A percentile compares a stretch with the other conserved stretches of the same genome.
Conservation (phyloP, 1,139 yeast species). For the Nadsonia starkeyi-henricii region DNA sequence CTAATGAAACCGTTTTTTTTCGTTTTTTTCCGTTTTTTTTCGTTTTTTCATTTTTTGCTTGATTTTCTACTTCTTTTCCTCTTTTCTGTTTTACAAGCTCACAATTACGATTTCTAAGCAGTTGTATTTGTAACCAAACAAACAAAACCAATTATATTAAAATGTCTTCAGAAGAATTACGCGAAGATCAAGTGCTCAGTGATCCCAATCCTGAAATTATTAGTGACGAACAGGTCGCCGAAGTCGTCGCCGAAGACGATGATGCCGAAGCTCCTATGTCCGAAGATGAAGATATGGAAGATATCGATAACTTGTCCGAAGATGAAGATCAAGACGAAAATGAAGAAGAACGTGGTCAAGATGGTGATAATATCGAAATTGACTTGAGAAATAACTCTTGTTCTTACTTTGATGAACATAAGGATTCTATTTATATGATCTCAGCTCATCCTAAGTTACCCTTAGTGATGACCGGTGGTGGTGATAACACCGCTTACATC, state of each 20-base stretch:
- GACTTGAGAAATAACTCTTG: slow-evolving; percentile 84
- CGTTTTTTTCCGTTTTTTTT: not conserved
- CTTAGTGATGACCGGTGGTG: slow-evolving; percentile 77
- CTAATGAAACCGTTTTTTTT: not conserved
- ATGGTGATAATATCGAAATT: slow-evolving; percentile 41
- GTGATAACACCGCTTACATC: slow-evolving; percentile 72
- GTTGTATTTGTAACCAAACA: not conserved
- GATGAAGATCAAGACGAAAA: slow-evolving; percentile 14
- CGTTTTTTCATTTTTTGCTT: not conserved
- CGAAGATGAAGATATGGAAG: slow-evolving; percentile 10
- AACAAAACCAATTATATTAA: not conserved
- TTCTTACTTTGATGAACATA: slow-evolving; percentile 77
- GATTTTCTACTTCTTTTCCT: not conserved
- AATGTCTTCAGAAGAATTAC: slow-evolving; percentile 8
- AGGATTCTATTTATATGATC: slow-evolving; percentile 68
- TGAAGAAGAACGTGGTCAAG: slow-evolving; percentile 12
- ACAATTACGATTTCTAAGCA: not conserved
- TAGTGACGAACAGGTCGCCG: slow-evolving; percentile 17
- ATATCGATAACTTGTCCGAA: slow-evolving; percentile 8
- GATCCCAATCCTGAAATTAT: slow-evolving; percentile 5
- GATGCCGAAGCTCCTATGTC: slow-evolving; percentile 9
- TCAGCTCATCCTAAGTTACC: slow-evolving; percentile 74
- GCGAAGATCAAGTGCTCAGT: slow-evolving; percentile 10
- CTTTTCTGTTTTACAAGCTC: not conserved
- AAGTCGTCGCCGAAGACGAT: slow-evolving; percentile 17